phyloP scores from a whole-genome alignment of 2,329 filamentous ascomycete species.

The Botrytis paeoniae region DNA sequence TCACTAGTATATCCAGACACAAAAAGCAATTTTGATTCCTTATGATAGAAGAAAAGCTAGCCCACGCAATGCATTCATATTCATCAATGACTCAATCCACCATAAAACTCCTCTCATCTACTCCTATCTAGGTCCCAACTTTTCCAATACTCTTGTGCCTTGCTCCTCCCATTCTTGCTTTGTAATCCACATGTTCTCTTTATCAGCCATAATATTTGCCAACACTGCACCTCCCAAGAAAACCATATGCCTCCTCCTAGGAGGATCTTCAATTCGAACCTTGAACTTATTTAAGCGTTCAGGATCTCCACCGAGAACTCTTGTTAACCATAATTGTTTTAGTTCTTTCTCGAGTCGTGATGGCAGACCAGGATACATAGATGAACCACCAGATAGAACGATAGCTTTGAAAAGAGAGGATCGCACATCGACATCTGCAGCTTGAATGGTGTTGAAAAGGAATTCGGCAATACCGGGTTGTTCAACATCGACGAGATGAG shows the following conservation, averaged over 20 bases:
- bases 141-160: constrained; percentile 79
- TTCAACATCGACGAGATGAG: constrained; percentile 94
- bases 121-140: constrained; percentile 77
- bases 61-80: constrained; percentile 15
- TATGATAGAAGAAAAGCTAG: not conserved
- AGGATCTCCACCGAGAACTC: constrained; percentile 84
- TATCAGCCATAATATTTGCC: constrained; percentile 98
- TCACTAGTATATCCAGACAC: constrained; percentile 25
- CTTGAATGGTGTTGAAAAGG: constrained; percentile 97
- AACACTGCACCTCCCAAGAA: constrained; percentile 95
- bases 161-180: constrained; percentile 98
- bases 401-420: constrained; percentile 95
- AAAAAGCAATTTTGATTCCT: constrained; percentile 1
- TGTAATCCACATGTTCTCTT: constrained; percentile 98
- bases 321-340: constrained; percentile 97
- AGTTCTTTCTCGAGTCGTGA: constrained; percentile 96
- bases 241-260: constrained; percentile 97
- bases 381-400: constrained; percentile 91
- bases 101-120: constrained; percentile 9
- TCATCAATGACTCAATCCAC: constrained; percentile 10
- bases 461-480: constrained; percentile 96
- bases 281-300: constrained; percentile 98
- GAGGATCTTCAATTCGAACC: constrained; percentile 97
- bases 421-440: constrained; percentile 91
- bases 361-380: constrained; percentile 97